A percentile compares a stretch with the other conserved stretches of the same genome.
These are phyloP conservation scores for Tetracladium setigerum DNA, from an alignment of 495 filamentous ascomycete genomes.

Conservation along the genomic window DNA sequence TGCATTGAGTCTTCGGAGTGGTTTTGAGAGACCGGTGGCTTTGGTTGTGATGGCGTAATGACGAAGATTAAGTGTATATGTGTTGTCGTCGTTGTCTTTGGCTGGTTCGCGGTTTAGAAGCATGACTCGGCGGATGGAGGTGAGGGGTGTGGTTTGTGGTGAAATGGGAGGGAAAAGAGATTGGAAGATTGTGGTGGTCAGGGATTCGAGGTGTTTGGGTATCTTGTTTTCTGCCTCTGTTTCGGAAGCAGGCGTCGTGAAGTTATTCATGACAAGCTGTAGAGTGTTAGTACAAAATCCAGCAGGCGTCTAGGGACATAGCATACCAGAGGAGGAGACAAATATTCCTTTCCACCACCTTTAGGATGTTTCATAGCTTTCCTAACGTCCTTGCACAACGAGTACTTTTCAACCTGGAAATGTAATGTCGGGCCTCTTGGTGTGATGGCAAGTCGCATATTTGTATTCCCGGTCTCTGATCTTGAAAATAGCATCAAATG, in stretches of 20 bases:
- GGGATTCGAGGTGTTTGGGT: conserved; percentile 81
- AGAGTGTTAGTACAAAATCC: conserved; percentile 15
- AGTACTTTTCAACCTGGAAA: conserved; percentile 95
- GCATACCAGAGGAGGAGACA: conserved; percentile 65
- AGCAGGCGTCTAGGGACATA: not conserved
- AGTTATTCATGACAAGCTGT: conserved; percentile 96
- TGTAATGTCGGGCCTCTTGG: conserved; percentile 89
- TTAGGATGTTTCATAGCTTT: conserved; percentile 73
- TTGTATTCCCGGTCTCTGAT: conserved; percentile 83
- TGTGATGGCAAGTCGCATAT: conserved; percentile 80
- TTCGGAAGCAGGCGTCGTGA: conserved; percentile 54
- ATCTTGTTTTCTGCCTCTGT: conserved; percentile 56
- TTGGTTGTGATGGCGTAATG: conserved; percentile 95
- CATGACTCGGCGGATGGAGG: conserved; percentile 81
- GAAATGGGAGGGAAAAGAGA: conserved; percentile 95
- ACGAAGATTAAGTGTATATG: conserved; percentile 82
- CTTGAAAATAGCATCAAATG: conserved; percentile 93
- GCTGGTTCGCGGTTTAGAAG: conserved; percentile 74
- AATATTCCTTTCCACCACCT: conserved; percentile 74
- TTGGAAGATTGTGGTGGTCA: conserved; percentile 93
- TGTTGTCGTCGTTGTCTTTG: conserved; percentile 46
- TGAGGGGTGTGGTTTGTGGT: conserved; percentile 79
- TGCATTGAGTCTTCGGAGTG: conserved; percentile 76
- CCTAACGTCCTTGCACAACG: conserved; percentile 81
- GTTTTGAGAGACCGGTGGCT: conserved; percentile 71